Percentiles rank a stretch among this genome's conserved stretches.
phyloP scores from a whole-genome alignment of 352 stramenopile species.

The Phytopythium kandeliae region DNA sequence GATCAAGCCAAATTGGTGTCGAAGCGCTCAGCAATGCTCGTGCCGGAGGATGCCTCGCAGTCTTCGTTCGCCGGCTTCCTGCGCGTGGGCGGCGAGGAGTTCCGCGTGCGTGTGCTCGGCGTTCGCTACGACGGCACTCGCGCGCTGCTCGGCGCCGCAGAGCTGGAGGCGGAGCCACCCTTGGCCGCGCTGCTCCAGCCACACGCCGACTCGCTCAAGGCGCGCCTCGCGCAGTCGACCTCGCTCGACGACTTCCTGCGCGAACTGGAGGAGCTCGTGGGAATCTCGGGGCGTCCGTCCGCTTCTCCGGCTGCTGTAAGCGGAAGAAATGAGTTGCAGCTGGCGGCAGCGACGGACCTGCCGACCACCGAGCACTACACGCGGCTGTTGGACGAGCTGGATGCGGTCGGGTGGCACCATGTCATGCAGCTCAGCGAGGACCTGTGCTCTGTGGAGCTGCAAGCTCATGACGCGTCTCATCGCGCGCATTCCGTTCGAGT shows the following conservation, averaged over 20 bases:
- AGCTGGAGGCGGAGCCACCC: constrained; percentile 49
- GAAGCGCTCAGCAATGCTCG: background rate
- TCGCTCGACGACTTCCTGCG: constrained; percentile 42
- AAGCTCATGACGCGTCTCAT: constrained; percentile 26
- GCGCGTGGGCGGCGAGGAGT: constrained; percentile 38
- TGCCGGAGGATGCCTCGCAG: background rate
- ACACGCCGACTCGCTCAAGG: constrained; percentile 42
- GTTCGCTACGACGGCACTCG: constrained; percentile 21
- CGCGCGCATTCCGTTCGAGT: constrained; percentile 44
- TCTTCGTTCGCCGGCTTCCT: constrained; percentile 31
- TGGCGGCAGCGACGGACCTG: constrained; percentile 10
- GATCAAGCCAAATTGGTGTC: no score
- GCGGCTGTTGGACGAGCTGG: constrained; percentile 52
- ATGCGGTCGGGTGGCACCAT: constrained; percentile 51
- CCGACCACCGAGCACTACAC: constrained; percentile 54
- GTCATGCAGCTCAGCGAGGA: constrained; percentile 55
- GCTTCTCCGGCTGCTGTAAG: background rate
- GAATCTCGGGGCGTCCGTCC: constrained; percentile 16
- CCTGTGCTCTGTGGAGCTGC: constrained; percentile 45
- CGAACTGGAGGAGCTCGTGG: constrained; percentile 58
- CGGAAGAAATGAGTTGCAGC: background rate
- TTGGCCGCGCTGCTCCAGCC: constrained; percentile 36
- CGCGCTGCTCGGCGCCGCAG: constrained; percentile 27
- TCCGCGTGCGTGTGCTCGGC: constrained; percentile 38
- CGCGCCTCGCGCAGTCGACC: constrained; percentile 48